Evolutionary conservation across 805 yeast genomes (phyloP).

Genomic region (Zygosaccharomyces rouxii): DNA sequence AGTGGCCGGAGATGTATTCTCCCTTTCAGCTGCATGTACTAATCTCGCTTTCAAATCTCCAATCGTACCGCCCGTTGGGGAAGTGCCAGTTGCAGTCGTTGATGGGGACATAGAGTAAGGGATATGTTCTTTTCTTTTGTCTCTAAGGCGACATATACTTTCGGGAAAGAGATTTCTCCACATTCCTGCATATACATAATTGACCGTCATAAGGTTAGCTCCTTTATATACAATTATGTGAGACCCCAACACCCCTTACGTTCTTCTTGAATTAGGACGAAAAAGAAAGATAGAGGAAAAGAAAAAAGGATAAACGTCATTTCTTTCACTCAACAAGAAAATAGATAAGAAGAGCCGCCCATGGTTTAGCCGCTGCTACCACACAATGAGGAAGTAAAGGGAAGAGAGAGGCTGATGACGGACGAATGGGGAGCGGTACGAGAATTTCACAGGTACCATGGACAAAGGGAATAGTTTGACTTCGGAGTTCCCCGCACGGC

Average conservation of each 20-base stretch:
- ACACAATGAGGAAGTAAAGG: background rate
- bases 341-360: background rate
- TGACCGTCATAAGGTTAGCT: background rate
- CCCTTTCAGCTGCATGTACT: slow-evolving; percentile 3
- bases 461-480: background rate
- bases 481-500: too few relatives aligned
- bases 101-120: slow-evolving; percentile 1
- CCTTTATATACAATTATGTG: background rate
- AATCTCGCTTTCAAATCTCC: slow-evolving; percentile 11
- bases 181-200: background rate
- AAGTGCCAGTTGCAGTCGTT: slow-evolving; percentile 3
- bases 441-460: background rate
- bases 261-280: background rate
- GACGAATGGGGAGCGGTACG: background rate
- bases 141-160: too few relatives aligned
- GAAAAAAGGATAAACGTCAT: background rate
- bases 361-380: slow-evolving; percentile 3
- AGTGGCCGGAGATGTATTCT: background rate
- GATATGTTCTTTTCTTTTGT: background rate
- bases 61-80: slow-evolving; percentile 1
- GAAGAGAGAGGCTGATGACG: background rate
- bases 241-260: background rate
- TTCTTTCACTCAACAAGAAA: background rate
- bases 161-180: too few relatives aligned
- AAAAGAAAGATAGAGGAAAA: background rate